Conservation (phyloP, 306 rosid genomes). For the cucumber (Cucumis sativus) region DNA sequence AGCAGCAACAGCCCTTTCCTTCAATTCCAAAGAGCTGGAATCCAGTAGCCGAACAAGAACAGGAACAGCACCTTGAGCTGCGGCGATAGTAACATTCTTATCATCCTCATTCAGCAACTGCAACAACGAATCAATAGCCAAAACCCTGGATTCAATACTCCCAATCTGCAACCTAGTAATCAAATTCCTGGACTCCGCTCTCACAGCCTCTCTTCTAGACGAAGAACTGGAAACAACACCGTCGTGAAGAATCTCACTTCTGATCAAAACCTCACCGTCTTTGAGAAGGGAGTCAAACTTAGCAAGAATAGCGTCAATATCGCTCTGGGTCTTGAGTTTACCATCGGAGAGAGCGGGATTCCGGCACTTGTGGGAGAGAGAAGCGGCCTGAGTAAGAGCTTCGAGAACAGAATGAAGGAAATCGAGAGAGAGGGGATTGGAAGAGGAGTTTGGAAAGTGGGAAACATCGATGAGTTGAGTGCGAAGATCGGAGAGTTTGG, state of each 20-base stretch:
- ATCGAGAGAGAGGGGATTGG: constrained; percentile 57
- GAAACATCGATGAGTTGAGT: constrained; percentile 55
- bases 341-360: constrained; percentile 31
- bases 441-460: constrained; percentile 28
- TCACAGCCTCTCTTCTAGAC: constrained; percentile 49
- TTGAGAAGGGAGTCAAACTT: constrained; percentile 43
- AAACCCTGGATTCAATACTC: constrained; percentile 30
- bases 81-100: constrained; percentile 76
- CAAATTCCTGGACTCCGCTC: constrained; percentile 59
- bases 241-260: constrained; percentile 60
- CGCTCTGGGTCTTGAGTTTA: constrained; percentile 81
- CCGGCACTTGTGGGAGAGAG: constrained; percentile 39
- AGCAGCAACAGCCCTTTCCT: constrained; percentile 67
- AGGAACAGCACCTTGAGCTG: constrained; percentile 89
- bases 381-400: constrained; percentile 38
- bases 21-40: constrained; percentile 35
- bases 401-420: constrained; percentile 38
- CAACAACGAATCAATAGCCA: constrained; percentile 54
- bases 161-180: constrained; percentile 80
- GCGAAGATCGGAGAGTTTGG: constrained; percentile 52
- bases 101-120: constrained; percentile 50
- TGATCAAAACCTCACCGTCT: constrained; percentile 62
- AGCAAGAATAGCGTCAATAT: constrained; percentile 57
- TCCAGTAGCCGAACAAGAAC: constrained; percentile 63
- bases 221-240: constrained; percentile 19